phyloP scores from a whole-genome alignment of 805 yeast species.

The Candida fluviatilis region DNA sequence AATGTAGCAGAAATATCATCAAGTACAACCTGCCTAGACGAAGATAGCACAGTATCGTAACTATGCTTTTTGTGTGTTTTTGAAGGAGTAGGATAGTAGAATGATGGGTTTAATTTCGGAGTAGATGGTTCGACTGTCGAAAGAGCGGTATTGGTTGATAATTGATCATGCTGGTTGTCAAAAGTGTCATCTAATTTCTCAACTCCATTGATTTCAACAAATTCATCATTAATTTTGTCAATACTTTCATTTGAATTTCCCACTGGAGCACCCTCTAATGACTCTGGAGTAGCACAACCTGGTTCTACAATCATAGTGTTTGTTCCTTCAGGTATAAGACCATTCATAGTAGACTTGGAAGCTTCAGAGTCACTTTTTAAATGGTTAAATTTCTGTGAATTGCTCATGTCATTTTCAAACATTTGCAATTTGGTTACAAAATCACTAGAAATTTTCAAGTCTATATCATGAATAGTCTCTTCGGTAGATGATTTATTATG shows the following conservation, averaged over 20 bases:
- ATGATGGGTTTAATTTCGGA: background rate
- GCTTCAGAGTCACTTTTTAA: background rate
- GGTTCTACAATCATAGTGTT: background rate
- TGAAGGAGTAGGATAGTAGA: background rate
- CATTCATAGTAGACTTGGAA: background rate
- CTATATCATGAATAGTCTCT: background rate
- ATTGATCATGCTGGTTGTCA: background rate
- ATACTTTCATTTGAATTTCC: background rate
- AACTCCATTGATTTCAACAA: background rate
- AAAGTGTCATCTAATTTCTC: background rate
- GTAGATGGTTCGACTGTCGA: background rate
- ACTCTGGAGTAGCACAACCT: background rate
- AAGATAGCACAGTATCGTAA: background rate
- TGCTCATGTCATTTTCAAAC: background rate
- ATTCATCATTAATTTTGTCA: background rate
- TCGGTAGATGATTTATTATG: background rate
- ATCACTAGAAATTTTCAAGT: background rate
- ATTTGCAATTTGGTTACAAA: background rate
- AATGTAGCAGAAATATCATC: background rate
- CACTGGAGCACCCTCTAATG: background rate
- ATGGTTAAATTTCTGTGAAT: background rate
- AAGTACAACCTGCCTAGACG: background rate
- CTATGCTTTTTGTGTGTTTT: background rate
- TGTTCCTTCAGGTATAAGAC: too few relatives aligned
- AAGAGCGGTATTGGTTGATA: background rate